Evolutionary conservation across 257 asterid genomes (phyloP), one percentile per base, ranked within the genome.

Genomic region (Gardenia jasminoides): DNA sequence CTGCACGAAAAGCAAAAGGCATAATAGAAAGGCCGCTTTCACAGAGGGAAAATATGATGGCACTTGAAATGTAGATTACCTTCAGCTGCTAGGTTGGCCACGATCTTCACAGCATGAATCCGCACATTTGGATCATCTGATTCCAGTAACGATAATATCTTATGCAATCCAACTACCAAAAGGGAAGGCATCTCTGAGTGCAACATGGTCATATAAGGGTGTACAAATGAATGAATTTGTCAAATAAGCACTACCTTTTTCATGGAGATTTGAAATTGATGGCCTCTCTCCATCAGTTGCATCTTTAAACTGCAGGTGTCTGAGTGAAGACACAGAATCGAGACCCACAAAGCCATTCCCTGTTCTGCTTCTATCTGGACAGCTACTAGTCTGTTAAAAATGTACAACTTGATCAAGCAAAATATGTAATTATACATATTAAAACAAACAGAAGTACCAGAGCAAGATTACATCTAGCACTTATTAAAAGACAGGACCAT

Each of bases 61-160:
- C 58, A 71, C 2, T 77, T 54, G 41, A 69, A 72, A 83, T 28
- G 64, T 41, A n/a, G 46, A 84, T 79, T 81, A 96, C 99, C 99
- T 91, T 96, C 98, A 72, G 99, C 99, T 72, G 99, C 99, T 74
- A 96, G 90, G 90, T 96, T 96, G 80, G 99, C 99, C 80, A 96
- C 97, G 70, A 96, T 98, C 89, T 96, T 96, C 79, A 94, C 99
- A 41, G 99, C 99, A 90, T 96, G 98, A 86, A 94, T 92, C 82
- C 96, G 93, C 59, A 92, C 98, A 82, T 80, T 89, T 58, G 96
- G 91, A 86, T 96, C 99, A 39, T 94, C 97, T 24, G 99, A 92
- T 86, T 96, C 98, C 56, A 96, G 94, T 87, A 96, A 87, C 0
- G 99, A 96, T 83, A 96, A 82, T 83, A 96, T 96, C 88, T 94